Evolutionary conservation across 805 yeast species (phyloP).

Genomic region (Starmerella potacharoeniae): DNA sequence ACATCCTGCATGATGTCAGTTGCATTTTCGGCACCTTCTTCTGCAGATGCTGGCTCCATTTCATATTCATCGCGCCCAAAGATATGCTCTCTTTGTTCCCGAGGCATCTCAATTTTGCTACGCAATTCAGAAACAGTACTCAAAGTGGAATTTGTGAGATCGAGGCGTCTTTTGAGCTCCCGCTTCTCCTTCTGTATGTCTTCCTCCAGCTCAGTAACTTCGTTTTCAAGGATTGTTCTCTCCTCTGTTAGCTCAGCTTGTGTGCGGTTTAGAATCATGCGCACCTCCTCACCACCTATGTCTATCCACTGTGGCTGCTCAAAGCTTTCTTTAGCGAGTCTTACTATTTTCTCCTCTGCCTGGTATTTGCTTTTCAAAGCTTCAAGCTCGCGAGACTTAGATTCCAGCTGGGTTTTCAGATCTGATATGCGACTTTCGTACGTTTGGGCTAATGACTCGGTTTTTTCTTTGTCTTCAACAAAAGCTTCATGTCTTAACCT

Average conservation of each 20-base stretch:
- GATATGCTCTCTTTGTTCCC: background rate
- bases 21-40: background rate
- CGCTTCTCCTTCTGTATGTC: background rate
- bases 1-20: background rate
- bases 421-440: background rate
- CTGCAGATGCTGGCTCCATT: background rate
- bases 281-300: background rate
- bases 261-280: constrained; percentile 1
- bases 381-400: constrained; percentile 18
- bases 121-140: background rate
- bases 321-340: constrained; percentile 4
- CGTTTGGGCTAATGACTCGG: background rate
- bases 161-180: background rate
- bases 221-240: background rate
- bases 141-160: background rate
- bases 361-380: constrained; percentile 16
- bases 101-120: background rate
- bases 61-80: background rate
- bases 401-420: constrained; percentile 3
- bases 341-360: constrained; percentile 9
- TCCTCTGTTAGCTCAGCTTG: background rate
- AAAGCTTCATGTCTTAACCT: constrained; percentile 8
- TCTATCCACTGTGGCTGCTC: background rate
- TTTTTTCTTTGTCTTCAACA: background rate
- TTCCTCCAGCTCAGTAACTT: constrained; percentile 2